These are phyloP conservation scores for Macrotyloma uniflorum DNA, from an alignment of 306 rosid species.

Conservation along the genomic window DNA sequence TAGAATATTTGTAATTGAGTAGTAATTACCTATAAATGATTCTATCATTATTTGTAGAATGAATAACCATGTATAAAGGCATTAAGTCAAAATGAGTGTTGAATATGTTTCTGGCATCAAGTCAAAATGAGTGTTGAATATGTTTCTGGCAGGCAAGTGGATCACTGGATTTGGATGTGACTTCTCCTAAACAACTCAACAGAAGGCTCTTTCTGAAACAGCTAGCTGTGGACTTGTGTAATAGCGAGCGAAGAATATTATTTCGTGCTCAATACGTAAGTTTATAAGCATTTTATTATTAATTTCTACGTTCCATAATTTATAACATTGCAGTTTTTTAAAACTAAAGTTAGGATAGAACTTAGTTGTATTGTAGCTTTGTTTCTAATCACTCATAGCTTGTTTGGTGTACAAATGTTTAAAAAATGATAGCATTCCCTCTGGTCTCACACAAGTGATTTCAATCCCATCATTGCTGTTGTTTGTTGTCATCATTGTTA, in stretches of 20 bases:
- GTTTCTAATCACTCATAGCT: neutral
- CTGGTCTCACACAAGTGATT: neutral
- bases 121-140: neutral
- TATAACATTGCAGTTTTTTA: neutral
- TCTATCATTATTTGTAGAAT: too few relatives aligned
- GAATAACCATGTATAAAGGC: too few relatives aligned
- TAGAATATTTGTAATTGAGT: too few relatives aligned
- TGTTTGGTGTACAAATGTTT: neutral
- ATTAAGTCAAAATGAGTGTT: too few relatives aligned
- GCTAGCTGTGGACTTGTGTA: constrained; percentile 85
- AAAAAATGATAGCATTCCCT: constrained; percentile 6
- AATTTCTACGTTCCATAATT: neutral
- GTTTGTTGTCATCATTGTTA: neutral
- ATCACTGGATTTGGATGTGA: constrained; percentile 86
- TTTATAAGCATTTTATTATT: neutral
- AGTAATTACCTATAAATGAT: too few relatives aligned
- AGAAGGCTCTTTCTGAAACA: constrained; percentile 87
- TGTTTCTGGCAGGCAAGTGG: constrained; percentile 78
- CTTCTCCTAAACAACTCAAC: constrained; percentile 92
- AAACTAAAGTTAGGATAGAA: neutral
- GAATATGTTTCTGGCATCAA: constrained; percentile 33
- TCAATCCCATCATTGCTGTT: neutral
- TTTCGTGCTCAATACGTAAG: constrained; percentile 95
- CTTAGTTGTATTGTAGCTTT: neutral
- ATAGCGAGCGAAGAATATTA: constrained; percentile 80